Base-by-base conservation (phyloP, 805 yeast genomes). In the Hanseniaspora lachancei region DNA sequence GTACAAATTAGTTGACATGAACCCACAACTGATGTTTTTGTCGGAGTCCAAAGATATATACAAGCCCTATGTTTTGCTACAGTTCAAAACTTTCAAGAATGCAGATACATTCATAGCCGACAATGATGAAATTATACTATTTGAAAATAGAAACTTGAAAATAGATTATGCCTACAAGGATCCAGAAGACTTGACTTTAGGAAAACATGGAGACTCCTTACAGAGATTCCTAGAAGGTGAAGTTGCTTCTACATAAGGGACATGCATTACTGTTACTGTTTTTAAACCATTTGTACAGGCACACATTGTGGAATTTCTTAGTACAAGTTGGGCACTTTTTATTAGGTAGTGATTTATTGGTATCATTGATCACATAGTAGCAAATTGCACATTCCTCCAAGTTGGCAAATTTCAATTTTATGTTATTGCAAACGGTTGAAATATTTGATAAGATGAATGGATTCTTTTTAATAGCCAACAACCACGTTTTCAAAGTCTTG, bases 311-410 rank as follows among this genome's bases (percentile, higher is more conserved):
- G 74, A 89, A 93, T 66, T 85, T 87, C 74, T 93, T 91, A 64
- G 80, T 80, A 75, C 99, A 93, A 0, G 96, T 89, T 16, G 84
- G 74, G 70, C 99, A 93, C 2, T 77, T 77, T 69, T 88, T 89
- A 50, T 88, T 80, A 7, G 99, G 98, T 57, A 93, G 75, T 8
- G 95, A 84, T 63, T 86, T 86, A 64, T 89, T 96, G 59, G 85
- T 89, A 15, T 76, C 76, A 65, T 89, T 95, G 60, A 93, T 71
- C 57, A 91, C 84, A 16, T 95, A 85, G 68, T 93, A 93, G 68
- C 99, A 93, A 61, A 93, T 89, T 2, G 97, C 95, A 76, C 99
- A 93, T 58, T 91, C 97, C 63, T 88, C 96, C 60, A 87, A 89
- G 0, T 96, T 96, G 9, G 89, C 85, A 67, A 95, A 89, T 65